Conservation (phyloP, 176 grass and related monocot genomes). For the Ananas comosus region DNA sequence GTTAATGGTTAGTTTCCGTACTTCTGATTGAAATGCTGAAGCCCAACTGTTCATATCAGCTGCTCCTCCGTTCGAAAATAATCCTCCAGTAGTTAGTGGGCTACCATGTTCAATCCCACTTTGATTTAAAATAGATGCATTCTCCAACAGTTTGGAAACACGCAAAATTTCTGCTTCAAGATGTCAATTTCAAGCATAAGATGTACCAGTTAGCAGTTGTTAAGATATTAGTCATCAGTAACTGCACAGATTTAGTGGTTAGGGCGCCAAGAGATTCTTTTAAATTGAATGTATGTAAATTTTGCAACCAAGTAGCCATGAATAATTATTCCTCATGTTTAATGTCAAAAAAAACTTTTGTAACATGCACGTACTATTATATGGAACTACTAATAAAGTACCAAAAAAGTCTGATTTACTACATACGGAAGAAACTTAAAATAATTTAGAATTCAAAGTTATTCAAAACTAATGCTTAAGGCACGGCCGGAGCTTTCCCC, state of each 20-base stretch:
- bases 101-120: conserved; percentile 99
- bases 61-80: conserved; percentile 66
- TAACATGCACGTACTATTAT: no score
- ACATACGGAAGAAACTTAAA: no score
- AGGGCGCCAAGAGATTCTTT: not conserved
- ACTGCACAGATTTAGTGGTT: not conserved
- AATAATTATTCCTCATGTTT: not conserved
- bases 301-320: not conserved
- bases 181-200: conserved; percentile 93
- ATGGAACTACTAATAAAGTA: no score
- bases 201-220: conserved; percentile 79
- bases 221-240: conserved; percentile 34
- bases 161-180: conserved; percentile 99
- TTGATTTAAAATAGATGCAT: conserved; percentile 70
- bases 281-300: not conserved
- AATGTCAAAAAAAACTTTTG: no score
- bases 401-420: no score
- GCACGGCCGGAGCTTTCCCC: no score
- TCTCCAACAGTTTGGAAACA: conserved; percentile 93
- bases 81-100: conserved; percentile 92
- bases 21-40: conserved; percentile 92
- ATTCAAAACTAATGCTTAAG: no score
- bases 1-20: conserved; percentile 99
- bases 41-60: conserved; percentile 80
- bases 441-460: no score